A percentile compares a stretch with the other conserved stretches of the same genome.
These are phyloP conservation scores for Teratosphaeria nubilosa DNA, from an alignment of 2,329 filamentous ascomycete species.

Conservation along the genomic window DNA sequence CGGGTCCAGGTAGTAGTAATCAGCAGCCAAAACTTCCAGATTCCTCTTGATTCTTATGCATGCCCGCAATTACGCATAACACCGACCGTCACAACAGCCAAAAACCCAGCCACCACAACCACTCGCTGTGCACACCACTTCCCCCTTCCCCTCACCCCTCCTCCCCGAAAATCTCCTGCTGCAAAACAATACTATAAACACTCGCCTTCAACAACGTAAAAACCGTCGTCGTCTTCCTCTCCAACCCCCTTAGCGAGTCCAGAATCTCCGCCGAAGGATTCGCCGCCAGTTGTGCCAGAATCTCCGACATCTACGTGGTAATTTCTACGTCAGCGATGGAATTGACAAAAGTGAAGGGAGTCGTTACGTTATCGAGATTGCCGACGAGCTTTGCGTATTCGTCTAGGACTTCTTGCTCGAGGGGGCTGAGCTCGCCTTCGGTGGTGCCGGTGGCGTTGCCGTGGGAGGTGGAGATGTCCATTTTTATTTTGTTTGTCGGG, in stretches of 20 bases:
- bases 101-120: not conserved
- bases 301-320: conserved; percentile 37
- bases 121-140: not conserved
- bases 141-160: not conserved
- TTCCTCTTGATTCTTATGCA: not conserved
- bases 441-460: not conserved
- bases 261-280: conserved; percentile 59
- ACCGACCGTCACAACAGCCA: not conserved
- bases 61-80: not conserved
- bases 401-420: conserved; percentile 89
- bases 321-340: not conserved
- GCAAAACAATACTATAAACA: conserved; percentile 95
- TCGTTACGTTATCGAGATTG: conserved; percentile 76
- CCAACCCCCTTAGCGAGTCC: conserved; percentile 75
- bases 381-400: conserved; percentile 81
- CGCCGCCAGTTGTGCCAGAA: conserved; percentile 60
- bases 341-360: not conserved
- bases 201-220: conserved; percentile 96
- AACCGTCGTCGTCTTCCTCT: conserved; percentile 88
- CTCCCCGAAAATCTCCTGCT: conserved; percentile 67
- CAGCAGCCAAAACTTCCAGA: not conserved
- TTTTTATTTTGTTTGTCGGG: too few species aligned
- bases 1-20: not conserved
- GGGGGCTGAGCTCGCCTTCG: conserved; percentile 47
- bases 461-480: not conserved